Percentiles rank a stretch among this genome's conserved stretches.
These are phyloP conservation scores for Penicillium digitatum DNA, from an alignment of 2,329 filamentous ascomycete genomes.

Conservation along the genomic window DNA sequence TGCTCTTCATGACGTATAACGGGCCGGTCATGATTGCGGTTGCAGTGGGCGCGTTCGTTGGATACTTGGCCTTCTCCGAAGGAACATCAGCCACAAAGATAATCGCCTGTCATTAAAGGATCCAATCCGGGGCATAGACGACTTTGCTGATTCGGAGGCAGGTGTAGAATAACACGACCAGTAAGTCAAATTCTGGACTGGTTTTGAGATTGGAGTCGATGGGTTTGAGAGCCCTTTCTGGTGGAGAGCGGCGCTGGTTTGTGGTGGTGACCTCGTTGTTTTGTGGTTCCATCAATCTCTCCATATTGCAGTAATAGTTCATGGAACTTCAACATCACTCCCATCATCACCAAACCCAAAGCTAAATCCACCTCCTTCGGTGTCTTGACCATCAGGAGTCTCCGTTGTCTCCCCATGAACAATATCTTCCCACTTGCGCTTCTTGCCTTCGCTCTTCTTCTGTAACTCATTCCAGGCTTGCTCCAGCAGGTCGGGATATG, in stretches of 20 bases:
- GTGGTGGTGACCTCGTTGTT: background rate
- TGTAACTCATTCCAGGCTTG: conserved; percentile 63
- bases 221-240: background rate
- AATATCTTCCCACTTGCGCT: conserved; percentile 81
- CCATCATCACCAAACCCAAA: conserved; percentile 62
- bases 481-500: conserved; percentile 64
- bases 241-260: background rate
- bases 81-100: conserved; percentile 70
- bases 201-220: background rate
- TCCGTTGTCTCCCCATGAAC: conserved; percentile 55
- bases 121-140: background rate
- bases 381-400: conserved; percentile 19
- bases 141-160: background rate
- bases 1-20: conserved; percentile 99
- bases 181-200: background rate
- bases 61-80: conserved; percentile 77
- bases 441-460: conserved; percentile 60
- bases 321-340: conserved; percentile 51
- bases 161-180: background rate
- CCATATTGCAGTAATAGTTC: conserved; percentile 11
- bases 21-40: conserved; percentile 96
- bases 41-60: conserved; percentile 79
- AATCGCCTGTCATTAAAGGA: conserved; percentile 79
- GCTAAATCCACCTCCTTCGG: conserved; percentile 52
- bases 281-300: background rate